Evolutionary conservation across 306 rosid species (phyloP).

Genomic region (Trifolium repens): DNA sequence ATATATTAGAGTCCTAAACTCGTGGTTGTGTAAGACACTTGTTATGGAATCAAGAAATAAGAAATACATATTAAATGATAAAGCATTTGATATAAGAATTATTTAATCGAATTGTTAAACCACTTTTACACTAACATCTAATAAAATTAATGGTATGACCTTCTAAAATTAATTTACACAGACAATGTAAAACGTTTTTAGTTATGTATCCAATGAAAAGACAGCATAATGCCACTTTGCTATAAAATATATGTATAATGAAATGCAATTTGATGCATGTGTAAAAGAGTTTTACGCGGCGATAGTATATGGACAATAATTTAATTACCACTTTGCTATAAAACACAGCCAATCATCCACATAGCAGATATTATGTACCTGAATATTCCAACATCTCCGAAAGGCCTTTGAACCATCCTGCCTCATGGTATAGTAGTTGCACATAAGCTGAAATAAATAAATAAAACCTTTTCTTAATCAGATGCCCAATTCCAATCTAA

Average conservation of each 20-base stretch:
- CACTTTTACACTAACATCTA: not conserved
- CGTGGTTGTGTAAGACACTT: not conserved
- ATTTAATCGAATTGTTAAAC: not conserved
- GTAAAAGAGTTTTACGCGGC: not conserved
- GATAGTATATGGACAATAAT: not conserved
- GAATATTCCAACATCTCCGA: conserved; percentile 82
- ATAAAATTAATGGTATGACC: not conserved
- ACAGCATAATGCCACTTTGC: not conserved
- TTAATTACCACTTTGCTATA: not conserved
- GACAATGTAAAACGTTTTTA: no score
- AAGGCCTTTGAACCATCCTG: conserved; percentile 91
- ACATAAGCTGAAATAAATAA: conserved; percentile 73
- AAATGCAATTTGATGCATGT: not conserved
- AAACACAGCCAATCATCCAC: not conserved
- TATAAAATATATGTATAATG: no score
- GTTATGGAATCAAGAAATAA: not conserved
- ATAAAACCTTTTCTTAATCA: conserved; percentile 27
- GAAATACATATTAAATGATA: not conserved
- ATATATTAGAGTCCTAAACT: no score
- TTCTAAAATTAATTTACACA: not conserved
- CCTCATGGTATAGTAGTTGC: conserved; percentile 86
- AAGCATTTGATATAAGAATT: not conserved
- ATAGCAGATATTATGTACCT: conserved; percentile 55
- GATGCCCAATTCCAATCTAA: conserved; percentile 21
- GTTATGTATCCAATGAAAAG: not conserved